Conservation (phyloP, 176 grass and related monocot species). For the Hsuehochloa calcarea region DNA sequence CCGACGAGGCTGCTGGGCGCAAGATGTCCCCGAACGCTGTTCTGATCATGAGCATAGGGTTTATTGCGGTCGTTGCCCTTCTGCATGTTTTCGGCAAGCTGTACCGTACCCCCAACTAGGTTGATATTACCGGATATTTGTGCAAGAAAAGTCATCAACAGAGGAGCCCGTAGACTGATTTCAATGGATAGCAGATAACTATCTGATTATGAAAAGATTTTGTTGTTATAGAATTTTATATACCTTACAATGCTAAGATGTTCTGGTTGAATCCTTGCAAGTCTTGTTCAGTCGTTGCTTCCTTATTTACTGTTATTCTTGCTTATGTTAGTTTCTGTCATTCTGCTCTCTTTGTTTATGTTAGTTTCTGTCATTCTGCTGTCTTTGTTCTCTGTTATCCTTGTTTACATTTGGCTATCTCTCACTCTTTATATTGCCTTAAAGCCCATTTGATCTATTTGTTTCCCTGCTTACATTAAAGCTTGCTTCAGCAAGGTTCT, state of each 20-base stretch:
- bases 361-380: background rate
- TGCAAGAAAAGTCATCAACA: background rate
- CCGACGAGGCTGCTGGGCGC: slow-evolving; percentile 68
- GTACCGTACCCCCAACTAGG: slow-evolving; percentile 53
- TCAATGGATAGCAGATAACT: slow-evolving; percentile 24
- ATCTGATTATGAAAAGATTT: slow-evolving; percentile 8
- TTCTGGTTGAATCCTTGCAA: background rate
- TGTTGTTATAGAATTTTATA: slow-evolving; percentile 10
- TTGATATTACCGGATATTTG: background rate
- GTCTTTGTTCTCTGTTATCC: too few species aligned
- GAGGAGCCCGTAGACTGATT: background rate
- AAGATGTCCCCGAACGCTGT: slow-evolving; percentile 94
- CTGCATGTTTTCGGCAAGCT: slow-evolving; percentile 90
- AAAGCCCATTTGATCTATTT: background rate
- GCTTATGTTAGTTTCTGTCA: background rate
- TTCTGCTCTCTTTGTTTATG: background rate
- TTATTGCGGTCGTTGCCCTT: slow-evolving; percentile 74
- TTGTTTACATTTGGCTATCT: too few species aligned
- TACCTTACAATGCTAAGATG: slow-evolving; percentile 1
- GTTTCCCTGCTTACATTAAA: background rate
- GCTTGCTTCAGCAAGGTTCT: background rate
- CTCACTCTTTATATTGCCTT: too few species aligned
- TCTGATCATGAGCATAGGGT: slow-evolving; percentile 93
- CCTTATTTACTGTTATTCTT: background rate
- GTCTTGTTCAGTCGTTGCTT: background rate